Base-by-base conservation (phyloP, 768 basidiomycete genomes). In the Boletus subparvulus region DNA sequence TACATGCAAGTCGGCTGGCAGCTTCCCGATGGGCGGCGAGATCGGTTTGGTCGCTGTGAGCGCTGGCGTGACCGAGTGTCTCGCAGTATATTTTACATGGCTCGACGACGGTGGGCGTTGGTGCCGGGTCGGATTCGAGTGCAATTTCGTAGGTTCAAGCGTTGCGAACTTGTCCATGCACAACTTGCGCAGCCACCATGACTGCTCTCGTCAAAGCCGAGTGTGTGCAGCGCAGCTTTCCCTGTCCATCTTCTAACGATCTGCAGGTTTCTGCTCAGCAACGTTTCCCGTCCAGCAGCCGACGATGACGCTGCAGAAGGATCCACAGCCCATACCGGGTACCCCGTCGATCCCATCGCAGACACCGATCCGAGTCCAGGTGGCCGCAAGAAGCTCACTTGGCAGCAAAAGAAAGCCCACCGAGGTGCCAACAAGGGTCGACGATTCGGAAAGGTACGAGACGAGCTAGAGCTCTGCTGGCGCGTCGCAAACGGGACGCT, bases 81-180 rank as follows among this genome's bases (percentile, higher is more conserved):
- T 57, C 26, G 44, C 14, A 35, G 39, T 57, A 4, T 54, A 58
- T 5, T 66, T 69, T 32, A 28, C 45, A 54, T 40, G 73, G 68
- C 35, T 51, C 19, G 26, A 16, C 33, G 59, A 28, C 10, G 54
- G 16, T 16, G 46, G n/a, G 7, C 70, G 63, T 32, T 70, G 68
- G 16, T 74, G 67, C 3, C 69, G 70, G 52, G 77, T 65, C 45
- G 63, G 65, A 42, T 52, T 62, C 40, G 69, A 60, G 66, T 86
- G 80, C 17, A 88, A 73, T 51, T 78, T 83, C 24, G 82, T 81
- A 4, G 93, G 92, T 68, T 93, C 88, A 40, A 95, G 82, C 0
- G 90, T 82, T n/a, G 84, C 78, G 73, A 94, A 94, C 73, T 90
- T 90, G 75, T 95, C 87, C 91, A 92, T 90, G 59, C 57, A 52